These are phyloP conservation scores for Amanita rimosa DNA, from an alignment of 768 basidiomycete genomes.

Conservation along the genomic window DNA sequence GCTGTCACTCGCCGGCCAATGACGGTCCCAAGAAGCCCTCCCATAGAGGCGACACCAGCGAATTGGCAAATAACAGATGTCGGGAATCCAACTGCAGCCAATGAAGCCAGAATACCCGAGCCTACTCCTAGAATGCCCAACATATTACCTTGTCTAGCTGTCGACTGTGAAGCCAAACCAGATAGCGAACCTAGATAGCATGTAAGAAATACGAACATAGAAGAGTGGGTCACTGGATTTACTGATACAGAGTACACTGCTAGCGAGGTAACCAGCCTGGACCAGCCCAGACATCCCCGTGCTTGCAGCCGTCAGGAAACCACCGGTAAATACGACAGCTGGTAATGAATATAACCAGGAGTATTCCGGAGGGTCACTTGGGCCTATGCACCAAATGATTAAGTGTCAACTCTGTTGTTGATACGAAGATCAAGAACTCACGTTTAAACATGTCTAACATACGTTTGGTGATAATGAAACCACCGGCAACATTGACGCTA, in stretches of 20 bases:
- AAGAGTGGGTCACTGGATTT: neutral
- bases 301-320: conserved; percentile 71
- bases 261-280: conserved; percentile 79
- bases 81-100: conserved; percentile 77
- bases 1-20: conserved; percentile 79
- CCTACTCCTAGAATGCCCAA: conserved; percentile 82
- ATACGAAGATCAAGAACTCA: conserved; percentile 17
- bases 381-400: conserved; percentile 30
- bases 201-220: conserved; percentile 1
- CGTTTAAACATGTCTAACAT: conserved; percentile 94
- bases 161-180: conserved; percentile 67
- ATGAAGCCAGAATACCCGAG: conserved; percentile 70
- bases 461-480: conserved; percentile 82
- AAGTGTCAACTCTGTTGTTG: conserved; percentile 1
- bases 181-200: conserved; percentile 54
- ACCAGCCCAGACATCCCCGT: conserved; percentile 81
- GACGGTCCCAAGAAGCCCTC: conserved; percentile 55
- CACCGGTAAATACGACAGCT: conserved; percentile 73
- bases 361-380: conserved; percentile 82
- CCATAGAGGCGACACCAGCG: conserved; percentile 64
- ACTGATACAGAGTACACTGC: conserved; percentile 83
- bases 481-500: conserved; percentile 81
- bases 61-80: conserved; percentile 69
- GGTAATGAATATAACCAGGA: conserved; percentile 75
- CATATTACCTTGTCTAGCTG: conserved; percentile 80